phyloP scores from a whole-genome alignment of 164 flowering plant genomes.

The Umbilicus rupestris region DNA sequence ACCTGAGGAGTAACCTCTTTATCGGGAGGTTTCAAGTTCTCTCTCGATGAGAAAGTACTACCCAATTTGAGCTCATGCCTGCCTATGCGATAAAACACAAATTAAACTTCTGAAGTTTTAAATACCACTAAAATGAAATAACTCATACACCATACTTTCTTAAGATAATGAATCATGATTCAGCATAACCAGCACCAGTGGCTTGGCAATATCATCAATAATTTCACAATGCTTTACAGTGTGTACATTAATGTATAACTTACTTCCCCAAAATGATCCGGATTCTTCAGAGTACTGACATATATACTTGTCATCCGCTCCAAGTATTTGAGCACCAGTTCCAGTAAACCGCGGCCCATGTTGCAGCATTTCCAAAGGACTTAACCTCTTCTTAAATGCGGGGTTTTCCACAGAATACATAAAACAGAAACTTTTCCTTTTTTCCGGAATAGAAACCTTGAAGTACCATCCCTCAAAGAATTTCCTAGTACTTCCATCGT shows the following conservation, averaged over 20 bases:
- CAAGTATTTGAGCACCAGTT: constrained; percentile 92
- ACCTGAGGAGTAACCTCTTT: constrained; percentile 93
- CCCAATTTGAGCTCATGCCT: constrained; percentile 84
- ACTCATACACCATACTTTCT: background rate
- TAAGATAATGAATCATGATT: background rate
- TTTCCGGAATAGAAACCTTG: constrained; percentile 79
- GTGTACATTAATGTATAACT: constrained; percentile 16
- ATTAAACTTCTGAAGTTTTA: background rate
- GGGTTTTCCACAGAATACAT: constrained; percentile 94
- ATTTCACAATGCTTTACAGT: background rate
- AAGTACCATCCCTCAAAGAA: constrained; percentile 99
- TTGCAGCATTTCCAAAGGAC: constrained; percentile 34
- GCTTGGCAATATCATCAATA: background rate
- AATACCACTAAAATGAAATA: background rate
- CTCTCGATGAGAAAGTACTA: constrained; percentile 46
- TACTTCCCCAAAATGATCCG: constrained; percentile 87
- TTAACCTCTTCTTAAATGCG: constrained; percentile 48
- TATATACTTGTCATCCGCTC: constrained; percentile 85
- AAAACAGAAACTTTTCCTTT: constrained; percentile 82
- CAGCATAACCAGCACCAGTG: background rate
- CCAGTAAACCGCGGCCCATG: constrained; percentile 81
- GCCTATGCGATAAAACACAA: constrained; percentile 34
- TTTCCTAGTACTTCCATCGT: constrained; percentile 61
- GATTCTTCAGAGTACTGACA: constrained; percentile 74
- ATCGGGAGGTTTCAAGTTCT: constrained; percentile 44